These are phyloP conservation scores for Eurotiales sp. DNA, from an alignment of 2,329 filamentous ascomycete species.

Conservation along the genomic window DNA sequence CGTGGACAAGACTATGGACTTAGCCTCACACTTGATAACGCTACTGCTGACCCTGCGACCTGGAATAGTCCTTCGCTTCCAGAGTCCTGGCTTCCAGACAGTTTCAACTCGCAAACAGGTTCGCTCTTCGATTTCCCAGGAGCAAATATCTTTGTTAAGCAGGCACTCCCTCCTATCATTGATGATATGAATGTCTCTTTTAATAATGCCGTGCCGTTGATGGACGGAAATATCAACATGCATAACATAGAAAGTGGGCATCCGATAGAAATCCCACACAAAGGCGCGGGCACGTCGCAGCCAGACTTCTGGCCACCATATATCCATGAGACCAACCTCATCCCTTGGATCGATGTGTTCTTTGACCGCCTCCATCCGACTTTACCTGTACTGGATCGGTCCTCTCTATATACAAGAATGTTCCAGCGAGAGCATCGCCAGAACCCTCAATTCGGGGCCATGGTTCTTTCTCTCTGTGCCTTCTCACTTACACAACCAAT, in stretches of 20 bases:
- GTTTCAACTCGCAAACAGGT: constrained; percentile 30
- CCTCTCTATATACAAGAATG: constrained; percentile 40
- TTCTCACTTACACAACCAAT: constrained; percentile 45
- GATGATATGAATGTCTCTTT: background rate
- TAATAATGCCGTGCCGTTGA: background rate
- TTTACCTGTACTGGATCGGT: constrained; percentile 39
- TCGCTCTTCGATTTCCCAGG: constrained; percentile 29
- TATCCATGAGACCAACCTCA: constrained; percentile 40
- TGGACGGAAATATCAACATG: background rate
- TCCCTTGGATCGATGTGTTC: constrained; percentile 42
- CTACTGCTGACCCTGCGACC: constrained; percentile 19
- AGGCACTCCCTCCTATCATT: constrained; percentile 30
- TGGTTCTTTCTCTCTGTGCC: constrained; percentile 41
- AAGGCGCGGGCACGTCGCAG: constrained; percentile 17
- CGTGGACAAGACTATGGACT: background rate
- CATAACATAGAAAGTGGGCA: constrained; percentile 19
- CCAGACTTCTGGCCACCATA: constrained; percentile 33
- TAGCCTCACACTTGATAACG: constrained; percentile 6
- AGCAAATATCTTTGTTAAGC: constrained; percentile 34
- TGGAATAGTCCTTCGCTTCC: constrained; percentile 29
- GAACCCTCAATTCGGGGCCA: constrained; percentile 42
- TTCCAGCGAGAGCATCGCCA: constrained; percentile 41
- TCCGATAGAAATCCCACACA: constrained; percentile 18
- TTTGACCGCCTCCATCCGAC: constrained; percentile 44
- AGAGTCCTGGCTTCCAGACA: constrained; percentile 35